These are phyloP conservation scores for Eutrema salsugineum DNA, from an alignment of 441 rosid species.

Conservation along the genomic window DNA sequence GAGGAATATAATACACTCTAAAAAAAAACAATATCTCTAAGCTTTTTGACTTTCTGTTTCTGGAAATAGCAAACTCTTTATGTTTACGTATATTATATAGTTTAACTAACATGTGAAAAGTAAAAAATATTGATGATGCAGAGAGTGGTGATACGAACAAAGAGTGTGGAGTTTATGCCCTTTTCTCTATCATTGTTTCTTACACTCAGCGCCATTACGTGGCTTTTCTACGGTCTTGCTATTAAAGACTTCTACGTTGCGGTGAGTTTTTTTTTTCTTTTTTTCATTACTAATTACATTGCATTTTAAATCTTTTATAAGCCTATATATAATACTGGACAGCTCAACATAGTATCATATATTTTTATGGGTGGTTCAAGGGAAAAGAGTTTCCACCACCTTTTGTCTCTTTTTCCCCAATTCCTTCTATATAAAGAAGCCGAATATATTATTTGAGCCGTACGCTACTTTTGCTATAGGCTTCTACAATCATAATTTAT, in stretches of 20 bases:
- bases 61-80: background rate
- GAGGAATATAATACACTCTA: background rate
- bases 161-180: conserved; percentile 73
- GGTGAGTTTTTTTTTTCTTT: conserved; percentile 27
- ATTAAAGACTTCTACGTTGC: conserved; percentile 54
- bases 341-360: conserved; percentile 6
- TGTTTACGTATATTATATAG: background rate
- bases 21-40: background rate
- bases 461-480: conserved; percentile 22
- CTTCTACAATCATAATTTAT: conserved; percentile 19
- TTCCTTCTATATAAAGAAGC: conserved; percentile 1
- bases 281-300: no score
- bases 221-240: conserved; percentile 61
- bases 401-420: conserved; percentile 1
- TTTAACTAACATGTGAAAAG: conserved; percentile 2
- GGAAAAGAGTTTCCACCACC: conserved; percentile 12
- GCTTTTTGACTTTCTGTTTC: background rate
- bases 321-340: background rate
- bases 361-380: conserved; percentile 14
- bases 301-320: background rate
- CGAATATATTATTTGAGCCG: conserved; percentile 21
- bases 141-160: conserved; percentile 55
- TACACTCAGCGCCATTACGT: conserved; percentile 49
- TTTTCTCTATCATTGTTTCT: conserved; percentile 51
- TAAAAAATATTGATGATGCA: conserved; percentile 23